A percentile compares a stretch with the other conserved stretches of the same genome.
phyloP scores from a whole-genome alignment of 768 basidiomycete genomes.

The Boletellus ananiceps region DNA sequence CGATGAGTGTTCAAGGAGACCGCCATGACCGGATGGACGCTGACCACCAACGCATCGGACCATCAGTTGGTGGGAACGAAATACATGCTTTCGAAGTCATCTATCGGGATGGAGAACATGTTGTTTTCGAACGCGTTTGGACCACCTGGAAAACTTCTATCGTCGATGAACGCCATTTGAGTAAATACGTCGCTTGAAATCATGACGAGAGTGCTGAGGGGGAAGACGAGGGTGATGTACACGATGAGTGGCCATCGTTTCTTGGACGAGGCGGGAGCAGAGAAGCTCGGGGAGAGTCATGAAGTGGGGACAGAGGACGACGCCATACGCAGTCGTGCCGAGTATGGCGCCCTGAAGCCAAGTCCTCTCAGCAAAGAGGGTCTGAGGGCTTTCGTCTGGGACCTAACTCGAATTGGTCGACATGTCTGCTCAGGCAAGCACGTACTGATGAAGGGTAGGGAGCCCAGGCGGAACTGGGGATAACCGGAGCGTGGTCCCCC shows the following conservation, averaged over 20 bases:
- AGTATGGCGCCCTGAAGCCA: slow-evolving; percentile 14
- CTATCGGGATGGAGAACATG: slow-evolving; percentile 11
- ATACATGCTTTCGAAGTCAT: slow-evolving; percentile 5
- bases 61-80: slow-evolving; percentile 13
- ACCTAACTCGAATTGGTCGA: slow-evolving; percentile 16
- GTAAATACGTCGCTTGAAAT: slow-evolving; percentile 15
- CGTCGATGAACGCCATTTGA: slow-evolving; percentile 29
- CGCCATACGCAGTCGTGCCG: slow-evolving; percentile 9
- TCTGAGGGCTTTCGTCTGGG: slow-evolving; percentile 7
- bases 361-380: slow-evolving; percentile 15
- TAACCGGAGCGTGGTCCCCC: no score
- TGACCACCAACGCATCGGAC: slow-evolving; percentile 19
- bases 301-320: not conserved
- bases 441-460: no score
- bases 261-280: not conserved
- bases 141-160: slow-evolving; percentile 31
- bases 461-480: no score
- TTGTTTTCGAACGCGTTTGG: slow-evolving; percentile 21
- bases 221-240: slow-evolving; percentile 3
- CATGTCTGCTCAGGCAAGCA: slow-evolving; percentile 1
- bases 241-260: slow-evolving; percentile 6
- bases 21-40: not conserved
- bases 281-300: slow-evolving; percentile 8
- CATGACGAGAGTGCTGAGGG: slow-evolving; percentile 16
- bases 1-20: not conserved